A percentile compares a stretch with the other conserved stretches of the same genome.
Evolutionary conservation across 225 moss, liverwort and hornwort genomes (phyloP).

Genomic region (Lunularia cruciata): DNA sequence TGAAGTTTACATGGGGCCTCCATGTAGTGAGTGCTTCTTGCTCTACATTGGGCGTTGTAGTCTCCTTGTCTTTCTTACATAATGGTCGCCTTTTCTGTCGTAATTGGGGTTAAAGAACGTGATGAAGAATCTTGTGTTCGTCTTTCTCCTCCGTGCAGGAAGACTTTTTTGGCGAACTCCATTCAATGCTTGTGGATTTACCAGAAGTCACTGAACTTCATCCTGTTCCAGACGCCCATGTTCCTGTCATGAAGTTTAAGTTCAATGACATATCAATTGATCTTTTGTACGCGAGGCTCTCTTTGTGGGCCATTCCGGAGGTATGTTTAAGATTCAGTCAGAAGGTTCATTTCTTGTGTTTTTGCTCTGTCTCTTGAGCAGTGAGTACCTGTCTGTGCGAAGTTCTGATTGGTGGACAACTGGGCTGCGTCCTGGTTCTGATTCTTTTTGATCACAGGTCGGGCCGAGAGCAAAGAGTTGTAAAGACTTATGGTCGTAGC

Average conservation of each 20-base stretch:
- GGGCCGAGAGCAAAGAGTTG: no score
- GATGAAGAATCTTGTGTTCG: no score
- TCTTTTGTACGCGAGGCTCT: constrained; percentile 81
- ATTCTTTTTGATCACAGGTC: no score
- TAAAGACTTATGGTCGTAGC: no score
- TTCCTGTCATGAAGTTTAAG: constrained; percentile 96
- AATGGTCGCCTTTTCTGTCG: no score
- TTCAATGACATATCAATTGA: constrained; percentile 91
- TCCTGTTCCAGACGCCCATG: constrained; percentile 95
- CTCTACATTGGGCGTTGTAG: not conserved
- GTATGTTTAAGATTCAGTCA: constrained; percentile 27
- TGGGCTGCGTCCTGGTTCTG: not conserved
- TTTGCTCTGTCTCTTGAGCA: not conserved
- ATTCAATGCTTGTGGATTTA: constrained; percentile 53
- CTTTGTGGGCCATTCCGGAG: constrained; percentile 87
- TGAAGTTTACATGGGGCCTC: not conserved
- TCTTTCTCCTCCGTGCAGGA: constrained; percentile 38
- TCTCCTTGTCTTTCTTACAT: no score
- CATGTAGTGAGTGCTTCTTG: not conserved
- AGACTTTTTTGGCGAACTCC: constrained; percentile 83
- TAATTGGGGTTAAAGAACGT: no score
- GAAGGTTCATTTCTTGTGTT: no score
- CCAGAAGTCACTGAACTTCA: constrained; percentile 94
- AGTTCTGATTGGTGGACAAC: not conserved
- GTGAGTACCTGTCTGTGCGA: not conserved